Conservation (phyloP, 768 basidiomycete genomes). For the Hericium coralloides region DNA sequence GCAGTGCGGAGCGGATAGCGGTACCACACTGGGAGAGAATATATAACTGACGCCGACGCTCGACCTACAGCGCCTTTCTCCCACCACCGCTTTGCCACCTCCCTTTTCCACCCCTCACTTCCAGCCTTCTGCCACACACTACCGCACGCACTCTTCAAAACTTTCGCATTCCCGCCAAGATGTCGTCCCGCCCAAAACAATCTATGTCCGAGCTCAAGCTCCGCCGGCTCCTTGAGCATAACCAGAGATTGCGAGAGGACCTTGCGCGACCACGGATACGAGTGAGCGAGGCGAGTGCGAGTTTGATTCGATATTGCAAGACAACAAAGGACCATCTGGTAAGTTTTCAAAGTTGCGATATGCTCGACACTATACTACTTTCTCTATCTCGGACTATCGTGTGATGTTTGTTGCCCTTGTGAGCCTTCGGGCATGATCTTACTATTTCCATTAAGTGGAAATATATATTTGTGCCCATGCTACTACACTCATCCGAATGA, state of each 20-base stretch:
- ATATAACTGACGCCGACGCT: too few relatives aligned
- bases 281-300: constrained; percentile 64
- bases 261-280: constrained; percentile 60
- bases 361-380: background rate
- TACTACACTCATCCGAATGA: background rate
- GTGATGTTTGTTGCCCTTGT: too few relatives aligned
- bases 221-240: constrained; percentile 66
- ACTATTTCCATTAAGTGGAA: too few relatives aligned
- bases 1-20: too few relatives aligned
- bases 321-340: constrained; percentile 65
- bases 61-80: background rate
- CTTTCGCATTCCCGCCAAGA: constrained; percentile 17
- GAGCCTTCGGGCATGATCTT: too few relatives aligned
- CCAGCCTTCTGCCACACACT: background rate
- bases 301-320: constrained; percentile 68
- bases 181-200: constrained; percentile 59
- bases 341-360: constrained; percentile 22
- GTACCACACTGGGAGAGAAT: too few relatives aligned
- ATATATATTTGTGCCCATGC: background rate
- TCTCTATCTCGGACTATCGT: background rate
- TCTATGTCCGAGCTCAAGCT: constrained; percentile 80
- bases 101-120: background rate
- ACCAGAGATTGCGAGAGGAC: constrained; percentile 63
- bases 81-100: background rate
- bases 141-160: background rate